Evolutionary conservation across 139 green algal genomes (phyloP).

Genomic region (Chlorokybus atmophyticus): DNA sequence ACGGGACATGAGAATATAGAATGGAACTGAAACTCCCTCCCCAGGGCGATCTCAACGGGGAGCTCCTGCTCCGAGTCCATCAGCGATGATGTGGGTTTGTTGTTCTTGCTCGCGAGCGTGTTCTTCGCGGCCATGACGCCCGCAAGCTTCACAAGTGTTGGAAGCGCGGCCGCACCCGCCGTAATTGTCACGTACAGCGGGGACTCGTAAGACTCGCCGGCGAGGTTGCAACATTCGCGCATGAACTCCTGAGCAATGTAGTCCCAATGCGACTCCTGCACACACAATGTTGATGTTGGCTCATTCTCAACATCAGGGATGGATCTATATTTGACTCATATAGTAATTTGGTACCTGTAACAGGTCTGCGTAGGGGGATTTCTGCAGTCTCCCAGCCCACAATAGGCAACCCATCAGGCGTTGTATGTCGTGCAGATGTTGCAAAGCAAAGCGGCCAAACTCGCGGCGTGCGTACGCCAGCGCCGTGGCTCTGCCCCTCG

Average conservation of each 20-base stretch:
- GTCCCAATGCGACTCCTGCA: slow-evolving; percentile 44
- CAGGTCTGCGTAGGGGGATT: slow-evolving; percentile 49
- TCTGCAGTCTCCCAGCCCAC: slow-evolving; percentile 34
- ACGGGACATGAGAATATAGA: slow-evolving; percentile 87
- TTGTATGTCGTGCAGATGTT: slow-evolving; percentile 55
- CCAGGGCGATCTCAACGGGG: slow-evolving; percentile 79
- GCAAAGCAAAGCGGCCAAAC: slow-evolving; percentile 42
- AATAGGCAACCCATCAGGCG: slow-evolving; percentile 79
- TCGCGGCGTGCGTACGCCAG: slow-evolving; percentile 59
- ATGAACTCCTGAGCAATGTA: slow-evolving; percentile 55
- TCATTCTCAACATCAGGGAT: too few relatives aligned
- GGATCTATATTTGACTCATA: too few relatives aligned
- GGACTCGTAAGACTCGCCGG: slow-evolving; percentile 66
- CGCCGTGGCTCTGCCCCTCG: slow-evolving; percentile 32
- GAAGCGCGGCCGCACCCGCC: slow-evolving; percentile 66
- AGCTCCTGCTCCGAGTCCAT: slow-evolving; percentile 61
- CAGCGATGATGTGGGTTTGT: background rate
- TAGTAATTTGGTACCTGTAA: too few relatives aligned
- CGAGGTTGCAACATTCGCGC: slow-evolving; percentile 60
- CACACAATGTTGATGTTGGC: too few relatives aligned
- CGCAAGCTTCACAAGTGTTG: slow-evolving; percentile 73
- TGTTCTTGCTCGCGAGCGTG: slow-evolving; percentile 5
- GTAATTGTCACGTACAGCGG: slow-evolving; percentile 65
- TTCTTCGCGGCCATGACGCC: slow-evolving; percentile 19
- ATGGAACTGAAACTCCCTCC: slow-evolving; percentile 75